These are phyloP conservation scores for Neoascochyta sp. DNA, from an alignment of 2,329 filamentous ascomycete genomes.

Conservation along the genomic window DNA sequence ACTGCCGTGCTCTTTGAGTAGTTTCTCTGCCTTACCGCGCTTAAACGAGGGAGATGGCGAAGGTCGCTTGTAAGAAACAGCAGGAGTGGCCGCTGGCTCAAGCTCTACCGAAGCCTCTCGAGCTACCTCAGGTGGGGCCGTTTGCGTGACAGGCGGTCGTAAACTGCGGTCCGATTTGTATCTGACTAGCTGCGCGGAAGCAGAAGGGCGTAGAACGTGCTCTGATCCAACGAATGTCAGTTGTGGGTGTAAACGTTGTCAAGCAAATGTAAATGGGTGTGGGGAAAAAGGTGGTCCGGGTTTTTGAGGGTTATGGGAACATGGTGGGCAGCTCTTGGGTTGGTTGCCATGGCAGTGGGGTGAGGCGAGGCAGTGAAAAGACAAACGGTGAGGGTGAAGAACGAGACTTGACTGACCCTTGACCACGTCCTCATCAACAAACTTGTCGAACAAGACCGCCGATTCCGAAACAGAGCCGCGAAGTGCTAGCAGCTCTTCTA, in stretches of 20 bases:
- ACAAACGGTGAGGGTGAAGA: slow-evolving; percentile 12
- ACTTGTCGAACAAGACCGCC: slow-evolving; percentile 42
- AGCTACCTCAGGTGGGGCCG: slow-evolving; percentile 13
- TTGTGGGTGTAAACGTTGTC: no score
- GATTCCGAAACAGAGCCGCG: slow-evolving; percentile 42
- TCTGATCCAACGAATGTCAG: no score
- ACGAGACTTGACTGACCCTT: slow-evolving; percentile 34
- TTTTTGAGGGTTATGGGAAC: no score
- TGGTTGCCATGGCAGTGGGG: neutral
- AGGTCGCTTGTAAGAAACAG: slow-evolving; percentile 34
- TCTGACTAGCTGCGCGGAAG: slow-evolving; percentile 31
- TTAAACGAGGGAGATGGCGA: slow-evolving; percentile 51
- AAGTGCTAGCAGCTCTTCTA: slow-evolving; percentile 42
- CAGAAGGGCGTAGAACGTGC: slow-evolving; percentile 42
- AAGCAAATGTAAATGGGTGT: no score
- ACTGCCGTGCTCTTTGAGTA: slow-evolving; percentile 52
- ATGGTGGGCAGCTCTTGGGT: no score
- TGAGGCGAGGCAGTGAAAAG: slow-evolving; percentile 14
- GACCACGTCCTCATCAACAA: slow-evolving; percentile 42
- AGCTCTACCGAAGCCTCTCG: slow-evolving; percentile 6
- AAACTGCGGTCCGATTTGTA: slow-evolving; percentile 23
- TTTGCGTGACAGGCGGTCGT: slow-evolving; percentile 17
- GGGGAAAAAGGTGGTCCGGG: no score
- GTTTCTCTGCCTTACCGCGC: slow-evolving; percentile 47
- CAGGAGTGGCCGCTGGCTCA: slow-evolving; percentile 12